Conservation (phyloP, 306 rosid genomes). For the Astragalus membranaceus region DNA sequence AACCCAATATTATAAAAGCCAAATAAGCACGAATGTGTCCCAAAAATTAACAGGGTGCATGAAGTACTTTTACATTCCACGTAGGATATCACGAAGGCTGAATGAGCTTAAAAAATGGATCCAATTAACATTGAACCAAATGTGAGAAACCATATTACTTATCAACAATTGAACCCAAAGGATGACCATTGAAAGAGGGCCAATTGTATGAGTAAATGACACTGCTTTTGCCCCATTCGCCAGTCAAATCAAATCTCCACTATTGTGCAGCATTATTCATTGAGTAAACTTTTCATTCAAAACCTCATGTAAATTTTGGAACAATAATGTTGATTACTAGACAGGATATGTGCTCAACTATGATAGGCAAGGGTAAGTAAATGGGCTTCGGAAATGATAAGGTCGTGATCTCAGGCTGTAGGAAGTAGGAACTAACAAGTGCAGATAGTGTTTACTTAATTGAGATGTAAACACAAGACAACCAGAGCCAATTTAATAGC, state of each 20-base stretch:
- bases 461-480: not conserved
- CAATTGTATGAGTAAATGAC: not conserved
- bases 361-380: slow-evolving; percentile 2
- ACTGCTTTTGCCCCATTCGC: not conserved
- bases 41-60: not conserved
- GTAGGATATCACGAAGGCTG: not conserved
- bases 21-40: not conserved
- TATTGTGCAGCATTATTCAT: not conserved
- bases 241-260: not conserved
- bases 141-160: slow-evolving; percentile 1
- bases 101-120: not conserved
- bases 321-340: not conserved
- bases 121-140: not conserved
- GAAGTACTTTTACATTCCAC: not conserved
- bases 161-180: slow-evolving; percentile 6
- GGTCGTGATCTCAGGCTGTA: not conserved
- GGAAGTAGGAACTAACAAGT: not conserved
- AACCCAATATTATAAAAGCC: not conserved
- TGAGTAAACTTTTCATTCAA: not conserved
- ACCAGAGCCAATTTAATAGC: not conserved
- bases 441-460: slow-evolving; percentile 12
- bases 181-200: not conserved
- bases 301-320: not conserved
- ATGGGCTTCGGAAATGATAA: not conserved
- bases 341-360: not conserved